Evolutionary conservation across 2,329 filamentous ascomycete genomes (phyloP), one percentile per base, ranked within the genome.

Genomic region (Echinosphaeria canescens): DNA sequence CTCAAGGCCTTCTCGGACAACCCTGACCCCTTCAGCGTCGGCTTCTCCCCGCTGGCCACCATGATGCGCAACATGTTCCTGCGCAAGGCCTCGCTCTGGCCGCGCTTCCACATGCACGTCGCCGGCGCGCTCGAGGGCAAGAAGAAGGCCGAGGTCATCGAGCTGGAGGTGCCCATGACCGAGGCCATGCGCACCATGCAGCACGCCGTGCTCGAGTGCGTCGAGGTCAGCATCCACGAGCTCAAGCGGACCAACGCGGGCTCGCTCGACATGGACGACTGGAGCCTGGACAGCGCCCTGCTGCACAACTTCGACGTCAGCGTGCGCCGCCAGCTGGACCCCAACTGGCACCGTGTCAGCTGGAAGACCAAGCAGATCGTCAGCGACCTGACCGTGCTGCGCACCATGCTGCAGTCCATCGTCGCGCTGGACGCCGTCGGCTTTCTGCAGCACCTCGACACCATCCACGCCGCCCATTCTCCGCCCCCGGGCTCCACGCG

Each of bases 341-440:
- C 85, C 4, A 84, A 95, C 31, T 98, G 88, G 88, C 88, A 98
- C 52, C 70, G 88, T 28, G 79, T 92, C 27, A 93, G 78, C 46
- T 91, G 79, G 61, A 82, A 88, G 48, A 95, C 85, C 3, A 80
- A 76, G 40, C 84, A 93, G 48, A 92, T 98, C 37, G 85, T 91
- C 30, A 75, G 73, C 39, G 88, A 95, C 43, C 48, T 98, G 37
- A 75, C 74, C 1, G 71, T 92, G 12, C 59, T 98, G 20, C 67
- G 85, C 30, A 71, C 69, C 13, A 74, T 95, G 46, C 60, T 98
- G 11, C 75, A 85, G 48, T 75, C 58, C 19, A 57, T 98, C 13
- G 61, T 98, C 15, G 74, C 75, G 3, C 80, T 88, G 37, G 88
- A 98, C 47, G 72, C 81, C 13, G 81, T 95, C 18, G 79, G 76